A percentile compares a stretch with the other conserved stretches of the same genome.
Evolutionary conservation across 2,329 filamentous ascomycete species (phyloP).

Genomic region (Ophiostoma sp.): DNA sequence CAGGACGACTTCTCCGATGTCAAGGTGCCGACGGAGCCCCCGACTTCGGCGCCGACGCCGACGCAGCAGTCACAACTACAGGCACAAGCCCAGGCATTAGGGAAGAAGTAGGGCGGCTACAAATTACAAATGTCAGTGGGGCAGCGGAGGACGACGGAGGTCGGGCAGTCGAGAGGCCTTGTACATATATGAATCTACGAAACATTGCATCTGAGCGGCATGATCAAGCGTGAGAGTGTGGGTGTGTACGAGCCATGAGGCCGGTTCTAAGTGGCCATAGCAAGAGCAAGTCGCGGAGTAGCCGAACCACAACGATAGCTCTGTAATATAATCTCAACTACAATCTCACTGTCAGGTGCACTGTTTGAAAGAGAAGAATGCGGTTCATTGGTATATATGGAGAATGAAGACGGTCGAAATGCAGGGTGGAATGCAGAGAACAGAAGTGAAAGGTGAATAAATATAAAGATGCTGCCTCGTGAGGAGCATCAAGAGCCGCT

Average conservation of each 20-base stretch:
- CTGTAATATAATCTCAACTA: too few species aligned
- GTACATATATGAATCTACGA: conserved; percentile 3
- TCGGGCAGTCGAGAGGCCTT: background rate
- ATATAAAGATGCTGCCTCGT: background rate
- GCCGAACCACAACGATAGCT: too few species aligned
- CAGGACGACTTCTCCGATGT: conserved; percentile 98
- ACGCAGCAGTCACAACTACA: conserved; percentile 31
- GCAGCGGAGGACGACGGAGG: background rate
- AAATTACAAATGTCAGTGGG: too few species aligned
- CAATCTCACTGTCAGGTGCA: too few species aligned
- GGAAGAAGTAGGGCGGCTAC: conserved; percentile 22
- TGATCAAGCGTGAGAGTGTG: background rate
- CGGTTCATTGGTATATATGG: conserved; percentile 3
- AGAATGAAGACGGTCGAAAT: background rate
- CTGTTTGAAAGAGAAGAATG: background rate
- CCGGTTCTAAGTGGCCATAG: too few species aligned
- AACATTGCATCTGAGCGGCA: background rate
- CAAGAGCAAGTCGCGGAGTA: too few species aligned
- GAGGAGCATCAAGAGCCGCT: conserved; percentile 1
- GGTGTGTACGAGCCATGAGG: too few species aligned
- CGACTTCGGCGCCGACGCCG: conserved; percentile 27
- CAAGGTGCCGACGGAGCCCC: conserved; percentile 71
- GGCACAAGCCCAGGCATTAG: conserved; percentile 15
- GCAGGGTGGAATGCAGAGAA: background rate
- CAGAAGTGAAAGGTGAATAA: background rate